These are phyloP conservation scores for Exophiala sp. DNA, from an alignment of 2,329 filamentous ascomycete genomes.

Conservation along the genomic window DNA sequence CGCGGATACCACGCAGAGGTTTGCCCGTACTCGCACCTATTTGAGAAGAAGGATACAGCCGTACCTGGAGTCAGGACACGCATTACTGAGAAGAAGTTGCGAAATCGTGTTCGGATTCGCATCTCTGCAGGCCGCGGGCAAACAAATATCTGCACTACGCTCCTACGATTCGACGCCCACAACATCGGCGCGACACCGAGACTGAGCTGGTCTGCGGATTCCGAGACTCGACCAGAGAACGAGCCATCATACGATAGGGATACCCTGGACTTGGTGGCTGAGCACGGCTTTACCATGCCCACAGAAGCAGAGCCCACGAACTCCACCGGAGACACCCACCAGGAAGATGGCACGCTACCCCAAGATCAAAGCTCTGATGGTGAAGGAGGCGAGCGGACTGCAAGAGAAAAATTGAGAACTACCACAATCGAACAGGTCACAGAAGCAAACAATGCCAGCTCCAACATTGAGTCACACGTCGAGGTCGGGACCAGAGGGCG, in stretches of 20 bases:
- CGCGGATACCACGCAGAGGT: no score
- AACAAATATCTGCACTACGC: no score
- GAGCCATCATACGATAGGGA: background rate
- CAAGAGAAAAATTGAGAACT: conserved; percentile 60
- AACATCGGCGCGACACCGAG: no score
- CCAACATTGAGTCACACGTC: conserved; percentile 22
- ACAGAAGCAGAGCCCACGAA: conserved; percentile 1
- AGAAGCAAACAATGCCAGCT: conserved; percentile 24
- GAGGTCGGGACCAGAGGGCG: conserved; percentile 32
- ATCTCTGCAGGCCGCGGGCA: no score
- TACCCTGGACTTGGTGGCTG: background rate
- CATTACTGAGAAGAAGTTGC: no score
- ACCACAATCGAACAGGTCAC: conserved; percentile 48
- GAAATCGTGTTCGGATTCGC: no score
- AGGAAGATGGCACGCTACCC: conserved; percentile 12
- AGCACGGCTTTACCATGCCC: conserved; percentile 12
- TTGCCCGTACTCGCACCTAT: no score
- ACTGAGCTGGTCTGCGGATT: no score
- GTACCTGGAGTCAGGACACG: no score
- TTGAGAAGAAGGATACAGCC: no score
- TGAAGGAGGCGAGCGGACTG: conserved; percentile 51
- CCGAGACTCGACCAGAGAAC: no score
- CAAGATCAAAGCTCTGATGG: conserved; percentile 24
- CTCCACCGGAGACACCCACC: background rate
- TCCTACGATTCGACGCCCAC: no score